phyloP scores from a whole-genome alignment of 352 stramenopile genomes.

The Synura sp. region DNA sequence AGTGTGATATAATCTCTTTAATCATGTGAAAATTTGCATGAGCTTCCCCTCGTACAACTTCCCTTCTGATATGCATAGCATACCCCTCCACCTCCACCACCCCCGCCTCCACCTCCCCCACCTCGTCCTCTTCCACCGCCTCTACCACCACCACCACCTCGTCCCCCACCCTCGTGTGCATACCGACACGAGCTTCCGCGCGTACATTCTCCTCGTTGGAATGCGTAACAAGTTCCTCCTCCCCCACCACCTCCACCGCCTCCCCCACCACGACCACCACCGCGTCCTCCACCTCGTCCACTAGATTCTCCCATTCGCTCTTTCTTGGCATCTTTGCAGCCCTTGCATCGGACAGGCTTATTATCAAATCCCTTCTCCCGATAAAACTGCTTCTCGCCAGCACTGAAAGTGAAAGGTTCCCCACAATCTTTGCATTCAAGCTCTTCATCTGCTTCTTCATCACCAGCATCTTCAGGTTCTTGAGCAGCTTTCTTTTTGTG shows the following conservation, averaged over 20 bases:
- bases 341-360: conserved; percentile 47
- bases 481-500: background rate
- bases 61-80: conserved; percentile 46
- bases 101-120: conserved; percentile 22
- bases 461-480: background rate
- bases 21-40: conserved; percentile 45
- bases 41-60: conserved; percentile 38
- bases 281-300: background rate
- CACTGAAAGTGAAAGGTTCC: conserved; percentile 44
- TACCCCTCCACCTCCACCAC: conserved; percentile 23
- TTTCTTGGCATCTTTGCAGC: conserved; percentile 47
- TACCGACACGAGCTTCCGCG: conserved; percentile 17
- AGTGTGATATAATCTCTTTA: too few species aligned
- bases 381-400: conserved; percentile 47
- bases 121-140: background rate
- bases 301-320: background rate
- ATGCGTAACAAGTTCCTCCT: conserved; percentile 46
- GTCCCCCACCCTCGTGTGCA: conserved; percentile 4
- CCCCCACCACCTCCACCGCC: conserved; percentile 41
- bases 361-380: conserved; percentile 47
- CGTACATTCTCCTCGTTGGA: conserved; percentile 42
- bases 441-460: background rate
- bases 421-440: conserved; percentile 44
- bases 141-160: background rate
- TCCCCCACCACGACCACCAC: background rate